phyloP scores from a whole-genome alignment of 805 yeast species.

The Nakazawaea sp. region DNA sequence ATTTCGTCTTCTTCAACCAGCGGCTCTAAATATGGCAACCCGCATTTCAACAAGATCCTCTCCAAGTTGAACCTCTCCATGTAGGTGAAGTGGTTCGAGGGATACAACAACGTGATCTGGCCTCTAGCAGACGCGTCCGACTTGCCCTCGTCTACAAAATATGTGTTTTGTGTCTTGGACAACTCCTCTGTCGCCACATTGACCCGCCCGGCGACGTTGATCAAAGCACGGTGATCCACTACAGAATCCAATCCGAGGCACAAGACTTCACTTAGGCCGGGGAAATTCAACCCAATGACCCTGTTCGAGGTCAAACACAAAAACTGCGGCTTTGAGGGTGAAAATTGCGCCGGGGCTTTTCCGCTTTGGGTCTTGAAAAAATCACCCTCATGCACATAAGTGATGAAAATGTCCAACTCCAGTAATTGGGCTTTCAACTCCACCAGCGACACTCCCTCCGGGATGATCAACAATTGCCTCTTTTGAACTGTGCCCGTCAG shows the following conservation, averaged over 20 bases:
- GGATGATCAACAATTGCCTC: conserved; percentile 3
- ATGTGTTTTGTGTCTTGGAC: conserved; percentile 14
- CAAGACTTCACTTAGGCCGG: conserved; percentile 19
- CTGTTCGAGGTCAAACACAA: conserved; percentile 18
- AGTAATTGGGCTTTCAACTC: neutral
- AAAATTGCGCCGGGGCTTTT: conserved; percentile 12
- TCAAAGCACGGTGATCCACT: conserved; percentile 16
- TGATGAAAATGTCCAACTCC: neutral
- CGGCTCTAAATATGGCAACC: conserved; percentile 3
- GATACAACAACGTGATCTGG: conserved; percentile 3
- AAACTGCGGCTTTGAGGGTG: conserved; percentile 13
- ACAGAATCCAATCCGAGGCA: conserved; percentile 26
- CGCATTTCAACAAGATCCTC: conserved; percentile 17
- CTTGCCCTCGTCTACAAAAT: conserved; percentile 3
- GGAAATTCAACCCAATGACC: conserved; percentile 21
- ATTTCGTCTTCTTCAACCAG: conserved; percentile 4
- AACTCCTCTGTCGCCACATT: neutral
- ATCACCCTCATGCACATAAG: neutral
- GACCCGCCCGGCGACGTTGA: conserved; percentile 18
- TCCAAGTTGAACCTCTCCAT: conserved; percentile 25
- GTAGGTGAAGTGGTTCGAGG: conserved; percentile 18
- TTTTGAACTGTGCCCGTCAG: neutral
- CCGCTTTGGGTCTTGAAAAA: neutral
- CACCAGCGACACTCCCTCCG: conserved; percentile 6
- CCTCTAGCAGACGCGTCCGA: neutral